phyloP scores from a whole-genome alignment of 2,329 filamentous ascomycete species.

The Trichocomaceae sp. region DNA sequence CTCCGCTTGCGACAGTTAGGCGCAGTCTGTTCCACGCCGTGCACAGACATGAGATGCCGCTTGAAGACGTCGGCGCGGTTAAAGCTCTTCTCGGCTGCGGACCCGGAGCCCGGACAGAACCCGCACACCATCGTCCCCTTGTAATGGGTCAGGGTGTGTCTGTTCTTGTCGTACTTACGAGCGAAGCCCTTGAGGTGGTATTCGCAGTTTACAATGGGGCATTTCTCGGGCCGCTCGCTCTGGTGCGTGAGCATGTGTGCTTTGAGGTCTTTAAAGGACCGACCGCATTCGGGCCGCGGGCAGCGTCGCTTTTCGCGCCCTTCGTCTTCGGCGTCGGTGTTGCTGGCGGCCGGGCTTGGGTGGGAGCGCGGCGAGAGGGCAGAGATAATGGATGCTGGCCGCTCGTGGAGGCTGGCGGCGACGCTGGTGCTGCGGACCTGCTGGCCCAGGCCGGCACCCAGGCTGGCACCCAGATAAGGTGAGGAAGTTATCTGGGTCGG shows the following conservation, averaged over 20 bases:
- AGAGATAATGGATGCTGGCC: constrained; percentile 64
- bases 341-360: constrained; percentile 54
- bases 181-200: constrained; percentile 91
- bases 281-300: constrained; percentile 75
- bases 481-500: constrained; percentile 39
- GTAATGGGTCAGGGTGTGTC: constrained; percentile 90
- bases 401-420: constrained; percentile 28
- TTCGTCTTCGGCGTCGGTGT: constrained; percentile 58
- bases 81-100: constrained; percentile 86
- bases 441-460: constrained; percentile 27
- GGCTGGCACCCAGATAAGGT: constrained; percentile 57
- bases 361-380: constrained; percentile 60
- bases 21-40: constrained; percentile 86
- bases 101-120: constrained; percentile 85
- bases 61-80: constrained; percentile 96
- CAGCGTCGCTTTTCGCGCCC: constrained; percentile 59
- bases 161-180: constrained; percentile 92
- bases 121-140: constrained; percentile 97
- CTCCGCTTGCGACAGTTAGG: constrained; percentile 83
- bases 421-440: constrained; percentile 1
- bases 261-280: constrained; percentile 83
- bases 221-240: constrained; percentile 86
- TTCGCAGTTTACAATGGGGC: constrained; percentile 84
- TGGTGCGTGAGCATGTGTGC: constrained; percentile 94
- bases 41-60: constrained; percentile 81